Evolutionary conservation across 257 asterid species (phyloP).

Genomic region (Rehmannia glutinosa): DNA sequence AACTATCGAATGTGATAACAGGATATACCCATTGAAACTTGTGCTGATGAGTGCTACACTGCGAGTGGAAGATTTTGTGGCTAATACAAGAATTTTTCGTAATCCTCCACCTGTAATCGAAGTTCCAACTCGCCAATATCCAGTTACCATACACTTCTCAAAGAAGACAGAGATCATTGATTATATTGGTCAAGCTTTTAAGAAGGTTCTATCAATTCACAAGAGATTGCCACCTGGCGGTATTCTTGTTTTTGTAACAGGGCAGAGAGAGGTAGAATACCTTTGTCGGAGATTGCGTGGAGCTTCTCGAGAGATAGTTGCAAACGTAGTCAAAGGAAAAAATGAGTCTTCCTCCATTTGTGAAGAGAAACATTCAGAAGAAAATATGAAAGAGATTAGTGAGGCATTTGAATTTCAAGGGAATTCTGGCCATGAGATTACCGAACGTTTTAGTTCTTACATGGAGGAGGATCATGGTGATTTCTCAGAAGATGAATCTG

Average conservation of each 20-base stretch:
- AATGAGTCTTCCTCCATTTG: slow-evolving; percentile 22
- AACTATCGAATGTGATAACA: slow-evolving; percentile 37
- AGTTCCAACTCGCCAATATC: slow-evolving; percentile 89
- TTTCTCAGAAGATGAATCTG: slow-evolving; percentile 57
- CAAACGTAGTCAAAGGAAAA: slow-evolving; percentile 27
- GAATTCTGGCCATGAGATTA: slow-evolving; percentile 45
- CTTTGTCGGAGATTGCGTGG: slow-evolving; percentile 65
- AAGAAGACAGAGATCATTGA: slow-evolving; percentile 76
- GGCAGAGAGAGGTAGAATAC: slow-evolving; percentile 87
- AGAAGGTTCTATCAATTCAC: slow-evolving; percentile 85
- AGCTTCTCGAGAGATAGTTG: slow-evolving; percentile 50
- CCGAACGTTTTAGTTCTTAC: slow-evolving; percentile 58
- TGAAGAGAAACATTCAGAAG: slow-evolving; percentile 39
- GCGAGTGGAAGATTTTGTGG: slow-evolving; percentile 83
- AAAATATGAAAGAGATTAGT: slow-evolving; percentile 52
- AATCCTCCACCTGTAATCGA: slow-evolving; percentile 78
- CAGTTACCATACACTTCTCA: slow-evolving; percentile 79
- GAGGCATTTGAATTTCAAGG: slow-evolving; percentile 78
- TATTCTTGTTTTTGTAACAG: slow-evolving; percentile 90
- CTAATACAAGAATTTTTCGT: slow-evolving; percentile 52
- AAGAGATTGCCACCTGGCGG: slow-evolving; percentile 93
- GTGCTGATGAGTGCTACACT: slow-evolving; percentile 96
- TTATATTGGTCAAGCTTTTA: slow-evolving; percentile 88
- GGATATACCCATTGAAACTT: slow-evolving; percentile 76
- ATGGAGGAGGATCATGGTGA: slow-evolving; percentile 55